Conservation (phyloP, 257 asterid genomes). For the Solanum sejunctum region DNA sequence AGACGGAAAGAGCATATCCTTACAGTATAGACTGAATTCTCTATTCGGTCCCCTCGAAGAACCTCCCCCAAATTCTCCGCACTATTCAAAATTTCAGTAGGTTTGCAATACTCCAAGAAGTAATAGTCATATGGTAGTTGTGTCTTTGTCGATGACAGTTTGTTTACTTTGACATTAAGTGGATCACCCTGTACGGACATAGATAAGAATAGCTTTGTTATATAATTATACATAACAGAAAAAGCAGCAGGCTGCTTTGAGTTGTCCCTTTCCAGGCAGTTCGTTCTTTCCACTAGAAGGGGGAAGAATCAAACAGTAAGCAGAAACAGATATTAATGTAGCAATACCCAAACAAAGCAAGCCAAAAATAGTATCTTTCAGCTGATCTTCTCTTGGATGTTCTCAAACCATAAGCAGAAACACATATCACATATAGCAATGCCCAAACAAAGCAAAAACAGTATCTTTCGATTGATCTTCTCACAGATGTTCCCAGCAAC, state of each 20-base stretch:
- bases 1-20: slow-evolving; percentile 7
- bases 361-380: background rate
- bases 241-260: background rate
- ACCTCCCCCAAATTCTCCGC: slow-evolving; percentile 90
- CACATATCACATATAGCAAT: background rate
- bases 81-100: slow-evolving; percentile 42
- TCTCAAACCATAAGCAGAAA: background rate
- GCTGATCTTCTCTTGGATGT: background rate
- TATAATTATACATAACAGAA: background rate
- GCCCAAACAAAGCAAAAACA: background rate
- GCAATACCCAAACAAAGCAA: background rate
- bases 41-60: slow-evolving; percentile 89
- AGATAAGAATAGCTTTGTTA: background rate
- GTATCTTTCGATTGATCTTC: background rate
- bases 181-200: slow-evolving; percentile 51
- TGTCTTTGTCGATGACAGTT: slow-evolving; percentile 83
- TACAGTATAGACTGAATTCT: slow-evolving; percentile 67
- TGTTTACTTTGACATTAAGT: slow-evolving; percentile 78
- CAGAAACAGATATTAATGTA: background rate
- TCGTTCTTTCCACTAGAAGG: background rate
- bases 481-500: background rate
- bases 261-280: background rate
- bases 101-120: slow-evolving; percentile 75
- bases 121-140: slow-evolving; percentile 87
- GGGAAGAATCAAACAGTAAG: background rate